These are phyloP conservation scores for Russula brevipes DNA, from an alignment of 768 basidiomycete genomes.

Conservation along the genomic window DNA sequence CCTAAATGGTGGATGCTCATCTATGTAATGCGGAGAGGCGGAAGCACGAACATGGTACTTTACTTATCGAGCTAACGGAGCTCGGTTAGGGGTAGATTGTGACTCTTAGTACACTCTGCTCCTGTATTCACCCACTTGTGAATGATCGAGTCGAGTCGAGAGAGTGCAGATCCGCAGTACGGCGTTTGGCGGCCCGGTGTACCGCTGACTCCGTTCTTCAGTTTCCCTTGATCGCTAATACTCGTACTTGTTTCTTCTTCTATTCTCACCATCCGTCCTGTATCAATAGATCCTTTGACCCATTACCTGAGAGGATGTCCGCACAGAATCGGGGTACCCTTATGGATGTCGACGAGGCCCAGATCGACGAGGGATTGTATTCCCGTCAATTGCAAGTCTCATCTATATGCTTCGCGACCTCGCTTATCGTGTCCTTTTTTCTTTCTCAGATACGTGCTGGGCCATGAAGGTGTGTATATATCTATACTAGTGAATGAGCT, in stretches of 20 bases:
- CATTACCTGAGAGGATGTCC: slow-evolving; percentile 33
- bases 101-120: background rate
- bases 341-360: slow-evolving; percentile 83
- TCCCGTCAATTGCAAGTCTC: slow-evolving; percentile 81
- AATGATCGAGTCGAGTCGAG: background rate
- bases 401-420: slow-evolving; percentile 7
- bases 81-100: slow-evolving; percentile 3
- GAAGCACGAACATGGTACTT: background rate
- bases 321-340: slow-evolving; percentile 38
- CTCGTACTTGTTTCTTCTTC: background rate
- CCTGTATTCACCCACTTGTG: background rate
- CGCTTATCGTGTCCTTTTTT: slow-evolving; percentile 25
- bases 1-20: background rate
- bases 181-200: slow-evolving; percentile 1
- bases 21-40: background rate
- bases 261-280: background rate
- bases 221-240: background rate
- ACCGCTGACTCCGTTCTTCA: background rate
- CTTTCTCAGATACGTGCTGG: slow-evolving; percentile 76
- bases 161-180: background rate
- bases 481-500: background rate
- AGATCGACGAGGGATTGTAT: slow-evolving; percentile 91
- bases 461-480: slow-evolving; percentile 74
- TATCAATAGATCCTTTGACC: slow-evolving; percentile 5
- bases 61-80: background rate